Base-by-base conservation (phyloP, 2,329 filamentous ascomycete species). In the Aspergillus latus region DNA sequence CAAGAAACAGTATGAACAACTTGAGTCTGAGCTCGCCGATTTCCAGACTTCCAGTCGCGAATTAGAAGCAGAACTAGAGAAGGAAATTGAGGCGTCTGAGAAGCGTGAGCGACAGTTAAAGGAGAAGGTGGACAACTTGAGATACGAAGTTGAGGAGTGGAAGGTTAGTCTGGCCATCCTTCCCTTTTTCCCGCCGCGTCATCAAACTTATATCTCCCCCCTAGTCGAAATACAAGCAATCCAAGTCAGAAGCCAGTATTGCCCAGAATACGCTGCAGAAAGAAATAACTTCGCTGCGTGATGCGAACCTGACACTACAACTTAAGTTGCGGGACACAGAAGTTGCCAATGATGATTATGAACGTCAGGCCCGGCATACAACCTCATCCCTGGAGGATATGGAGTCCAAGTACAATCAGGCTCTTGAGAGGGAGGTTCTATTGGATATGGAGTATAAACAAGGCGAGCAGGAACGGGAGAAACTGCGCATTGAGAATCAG, bases 281-380 rank as follows among this genome's bases (percentile, higher is more conserved):
- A 76, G 94, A 99, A 74, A 92, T 99, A 67, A 99, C 94, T 5
- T 88, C 84, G 7, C 82, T 99, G 66, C 88, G 94, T 69, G 92
- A 99, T 63, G 74, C 86, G 47, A 95, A 92, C 73, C 83, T 94
- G 62, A 87, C 88, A 3, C 76, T 97, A 59, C 89, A 94, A 67
- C 80, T 96, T 61, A 90, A 84, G 74, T 79, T 99, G 56, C 88
- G 94, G 64, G 94, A 99, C 73, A 96, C 93, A 66, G 94, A 99
- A 76, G 94, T 99, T 54, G 91, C 90, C 72, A 99, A 97, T 77
- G 94, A 99, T 80, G 94, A 99, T 74, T 97, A 93, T 71, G 94
- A 99, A 79, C 87, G 92, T 63, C 93, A 97, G 77, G 93, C 94
- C 64, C 87, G 94, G 66, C 94, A 97, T 74, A 97, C 93, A 29